Evolutionary conservation across 2,329 filamentous ascomycete species (phyloP).

Genomic region (Ceratocystis ficicola): DNA sequence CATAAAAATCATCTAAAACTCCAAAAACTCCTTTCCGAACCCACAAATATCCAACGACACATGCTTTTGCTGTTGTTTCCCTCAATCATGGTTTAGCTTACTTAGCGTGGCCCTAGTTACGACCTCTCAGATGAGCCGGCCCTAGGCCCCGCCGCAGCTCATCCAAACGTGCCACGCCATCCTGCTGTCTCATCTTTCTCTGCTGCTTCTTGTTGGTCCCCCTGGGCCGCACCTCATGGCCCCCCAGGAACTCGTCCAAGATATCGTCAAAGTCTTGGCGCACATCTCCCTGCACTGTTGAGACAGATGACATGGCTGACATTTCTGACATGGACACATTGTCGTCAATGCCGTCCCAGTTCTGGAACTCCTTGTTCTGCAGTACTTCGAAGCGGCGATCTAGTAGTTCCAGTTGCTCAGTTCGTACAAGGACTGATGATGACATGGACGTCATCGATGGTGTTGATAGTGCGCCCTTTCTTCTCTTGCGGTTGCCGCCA

Average conservation of each 20-base stretch:
- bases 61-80: background rate
- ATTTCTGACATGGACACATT: conserved; percentile 42
- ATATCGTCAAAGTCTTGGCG: conserved; percentile 75
- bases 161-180: conserved; percentile 77
- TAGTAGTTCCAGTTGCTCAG: conserved; percentile 71
- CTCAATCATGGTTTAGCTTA: background rate
- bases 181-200: conserved; percentile 70
- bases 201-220: conserved; percentile 62
- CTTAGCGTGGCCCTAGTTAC: conserved; percentile 10
- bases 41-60: background rate
- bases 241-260: conserved; percentile 83
- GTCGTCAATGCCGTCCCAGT: conserved; percentile 29
- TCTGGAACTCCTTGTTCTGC: conserved; percentile 57
- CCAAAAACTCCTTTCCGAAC: background rate
- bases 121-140: conserved; percentile 49
- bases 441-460: conserved; percentile 86
- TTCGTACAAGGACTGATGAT: conserved; percentile 73
- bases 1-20: background rate
- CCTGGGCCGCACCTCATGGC: conserved; percentile 33
- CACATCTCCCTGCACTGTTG: conserved; percentile 55
- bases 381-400: conserved; percentile 88
- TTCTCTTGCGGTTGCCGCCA: conserved; percentile 78
- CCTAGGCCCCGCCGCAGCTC: conserved; percentile 74
- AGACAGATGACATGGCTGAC: conserved; percentile 50
- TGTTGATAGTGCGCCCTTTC: conserved; percentile 84